Base-by-base conservation (phyloP, 371 early-diverging fungal genomes). In the Mucor piriformis region DNA sequence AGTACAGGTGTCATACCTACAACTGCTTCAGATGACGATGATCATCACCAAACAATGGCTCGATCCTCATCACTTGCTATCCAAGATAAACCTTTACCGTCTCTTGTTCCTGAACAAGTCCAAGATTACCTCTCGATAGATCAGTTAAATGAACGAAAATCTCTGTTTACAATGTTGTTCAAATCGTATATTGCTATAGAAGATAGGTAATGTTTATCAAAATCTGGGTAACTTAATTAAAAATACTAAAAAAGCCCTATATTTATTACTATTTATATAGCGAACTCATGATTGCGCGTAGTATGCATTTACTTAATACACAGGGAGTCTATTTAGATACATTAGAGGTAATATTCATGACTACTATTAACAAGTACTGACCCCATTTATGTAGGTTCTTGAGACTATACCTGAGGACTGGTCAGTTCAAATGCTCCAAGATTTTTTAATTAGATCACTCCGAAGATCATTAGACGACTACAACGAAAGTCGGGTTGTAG, bases 251-350 rank as follows among this genome's bases (percentile, higher is more conserved):
- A 6, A 7, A 18, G 3, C 5, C 1, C 0, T 16, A 4, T 18
- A 8, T 42, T 18, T 42, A 18, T 42, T 18, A 18, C n/a, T 42
- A 3, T 18, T 18, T 18, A 18, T 63, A 8, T 54, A 77, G 82
- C 11, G 65, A 79, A 4, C 55, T 82, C 29, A 78, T 83, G 70
- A 29, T 76, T 16, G 63, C 59, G 15, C 67, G 83, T 2, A 78
- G 79, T 13, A 69, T 88, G 50, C 76, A 77, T 43, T 64, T 90
- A 12, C 60, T 90, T 25, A 83, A 84, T 46, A 82, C 82, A 2
- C 86, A 90, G 55, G 84, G 83, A 1, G 57, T 74, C n/a, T 85
- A 83, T 57, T 55, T 90, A 21, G 86, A 90, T 68, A 66, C 78
- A 18, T 43, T 81, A 3, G 81, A 88, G 75, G 85, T 81, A 77